Conservation (phyloP, 2,329 filamentous ascomycete species). For the Apiospora koreana region DNA sequence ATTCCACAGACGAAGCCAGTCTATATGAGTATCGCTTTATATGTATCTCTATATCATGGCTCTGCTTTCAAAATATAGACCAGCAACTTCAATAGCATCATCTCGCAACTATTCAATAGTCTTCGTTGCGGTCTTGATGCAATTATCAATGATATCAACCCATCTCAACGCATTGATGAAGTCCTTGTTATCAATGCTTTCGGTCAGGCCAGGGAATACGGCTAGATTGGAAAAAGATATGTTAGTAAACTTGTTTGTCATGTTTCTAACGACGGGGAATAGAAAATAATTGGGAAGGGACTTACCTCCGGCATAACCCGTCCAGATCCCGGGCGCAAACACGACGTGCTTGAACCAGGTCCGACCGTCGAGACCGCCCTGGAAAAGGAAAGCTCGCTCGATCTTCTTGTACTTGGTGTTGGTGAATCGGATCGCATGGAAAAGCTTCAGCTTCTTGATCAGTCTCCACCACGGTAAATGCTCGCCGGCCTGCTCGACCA, state of each 20-base stretch:
- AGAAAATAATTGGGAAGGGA: slow-evolving; percentile 15
- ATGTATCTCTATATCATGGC: background rate
- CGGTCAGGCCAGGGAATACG: slow-evolving; percentile 63
- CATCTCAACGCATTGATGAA: slow-evolving; percentile 60
- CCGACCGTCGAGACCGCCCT: slow-evolving; percentile 74
- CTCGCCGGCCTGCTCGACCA: slow-evolving; percentile 38
- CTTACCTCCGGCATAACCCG: slow-evolving; percentile 79
- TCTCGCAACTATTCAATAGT: slow-evolving; percentile 26
- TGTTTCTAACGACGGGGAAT: background rate
- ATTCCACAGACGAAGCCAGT: background rate
- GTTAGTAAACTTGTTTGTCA: slow-evolving; percentile 18
- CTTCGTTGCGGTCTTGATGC: slow-evolving; percentile 48
- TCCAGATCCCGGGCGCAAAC: slow-evolving; percentile 90
- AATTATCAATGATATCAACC: slow-evolving; percentile 58
- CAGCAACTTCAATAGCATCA: background rate
- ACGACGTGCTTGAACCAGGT: slow-evolving; percentile 95
- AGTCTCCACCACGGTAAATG: slow-evolving; percentile 79
- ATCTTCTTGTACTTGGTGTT: slow-evolving; percentile 85
- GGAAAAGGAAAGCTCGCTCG: slow-evolving; percentile 78
- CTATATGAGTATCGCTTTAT: background rate
- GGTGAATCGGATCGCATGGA: slow-evolving; percentile 61
- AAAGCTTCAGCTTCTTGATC: slow-evolving; percentile 66
- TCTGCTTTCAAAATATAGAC: background rate
- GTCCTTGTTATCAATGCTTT: slow-evolving; percentile 62
- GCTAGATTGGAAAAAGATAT: slow-evolving; percentile 34